phyloP scores from a whole-genome alignment of 352 stramenopile species.

The Pythium biforme region DNA sequence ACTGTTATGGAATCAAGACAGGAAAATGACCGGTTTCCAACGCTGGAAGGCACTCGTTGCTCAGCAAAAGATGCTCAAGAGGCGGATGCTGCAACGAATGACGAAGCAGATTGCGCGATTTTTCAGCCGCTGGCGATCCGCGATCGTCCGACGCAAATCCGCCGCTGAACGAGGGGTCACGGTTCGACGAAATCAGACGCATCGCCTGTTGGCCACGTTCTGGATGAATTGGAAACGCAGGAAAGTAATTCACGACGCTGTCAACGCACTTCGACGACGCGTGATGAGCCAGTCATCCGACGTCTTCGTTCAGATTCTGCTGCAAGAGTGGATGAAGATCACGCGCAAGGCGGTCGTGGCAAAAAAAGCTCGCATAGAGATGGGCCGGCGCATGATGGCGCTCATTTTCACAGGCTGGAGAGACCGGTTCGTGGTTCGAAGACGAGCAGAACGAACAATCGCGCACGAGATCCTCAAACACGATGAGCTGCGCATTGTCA shows the following conservation, averaged over 20 bases:
- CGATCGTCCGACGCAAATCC: not conserved
- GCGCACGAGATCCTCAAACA: not conserved
- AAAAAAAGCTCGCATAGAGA: not conserved
- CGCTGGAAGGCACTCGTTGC: constrained; percentile 17
- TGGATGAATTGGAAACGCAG: not conserved
- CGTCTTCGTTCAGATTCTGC: not conserved
- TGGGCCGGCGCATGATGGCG: not conserved
- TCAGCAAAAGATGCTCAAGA: constrained; percentile 12
- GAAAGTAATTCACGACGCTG: not conserved
- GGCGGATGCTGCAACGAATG: not conserved
- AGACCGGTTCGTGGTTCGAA: not conserved
- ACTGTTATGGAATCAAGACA: constrained; percentile 29
- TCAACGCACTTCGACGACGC: not conserved
- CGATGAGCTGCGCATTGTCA: not conserved
- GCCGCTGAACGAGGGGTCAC: not conserved
- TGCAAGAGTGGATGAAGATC: not conserved
- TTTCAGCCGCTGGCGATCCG: constrained; percentile 1
- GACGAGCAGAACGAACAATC: not conserved
- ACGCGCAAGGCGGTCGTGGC: not conserved
- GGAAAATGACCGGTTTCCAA: constrained; percentile 21
- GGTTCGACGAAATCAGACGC: not conserved
- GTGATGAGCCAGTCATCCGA: not conserved
- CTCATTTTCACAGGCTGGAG: not conserved
- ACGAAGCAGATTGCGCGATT: not conserved
- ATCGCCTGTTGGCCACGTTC: not conserved